A percentile compares a stretch with the other conserved stretches of the same genome.
Conservation (phyloP, 257 asterid species). For the Handroanthus guayacan region DNA sequence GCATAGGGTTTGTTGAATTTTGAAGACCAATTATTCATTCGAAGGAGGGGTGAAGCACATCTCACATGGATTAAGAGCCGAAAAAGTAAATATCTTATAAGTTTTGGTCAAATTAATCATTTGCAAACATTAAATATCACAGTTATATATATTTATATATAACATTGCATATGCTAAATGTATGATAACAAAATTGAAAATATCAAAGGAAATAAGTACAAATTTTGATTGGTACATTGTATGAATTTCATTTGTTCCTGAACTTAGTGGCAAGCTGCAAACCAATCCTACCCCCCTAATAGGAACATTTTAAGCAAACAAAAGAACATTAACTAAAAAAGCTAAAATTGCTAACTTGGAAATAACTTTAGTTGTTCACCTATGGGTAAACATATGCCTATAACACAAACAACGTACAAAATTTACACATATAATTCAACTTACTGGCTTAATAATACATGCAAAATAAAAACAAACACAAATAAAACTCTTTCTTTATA, state of each 20-base stretch:
- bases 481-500: too few relatives aligned
- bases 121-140: too few relatives aligned
- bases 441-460: neutral
- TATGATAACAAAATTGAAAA: neutral
- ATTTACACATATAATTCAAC: slow-evolving; percentile 24
- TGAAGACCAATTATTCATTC: too few relatives aligned
- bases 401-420: slow-evolving; percentile 30
- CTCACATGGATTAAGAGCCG: too few relatives aligned
- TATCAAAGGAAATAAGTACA: neutral
- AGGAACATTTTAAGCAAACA: neutral
- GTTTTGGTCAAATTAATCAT: too few relatives aligned
- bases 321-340: neutral
- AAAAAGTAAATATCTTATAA: too few relatives aligned
- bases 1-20: too few relatives aligned
- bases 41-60: too few relatives aligned
- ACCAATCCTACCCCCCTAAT: neutral
- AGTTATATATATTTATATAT: too few relatives aligned
- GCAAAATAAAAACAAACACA: neutral
- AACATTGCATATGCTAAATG: neutral
- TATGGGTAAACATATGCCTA: neutral
- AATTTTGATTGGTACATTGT: slow-evolving; percentile 1
- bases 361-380: slow-evolving; percentile 18
- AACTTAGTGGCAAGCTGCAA: neutral
- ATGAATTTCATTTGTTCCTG: neutral
- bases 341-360: neutral